Percentiles rank a stretch among this genome's conserved stretches.
Conservation (phyloP, 768 basidiomycete genomes). For the Heimioporus sp. region DNA sequence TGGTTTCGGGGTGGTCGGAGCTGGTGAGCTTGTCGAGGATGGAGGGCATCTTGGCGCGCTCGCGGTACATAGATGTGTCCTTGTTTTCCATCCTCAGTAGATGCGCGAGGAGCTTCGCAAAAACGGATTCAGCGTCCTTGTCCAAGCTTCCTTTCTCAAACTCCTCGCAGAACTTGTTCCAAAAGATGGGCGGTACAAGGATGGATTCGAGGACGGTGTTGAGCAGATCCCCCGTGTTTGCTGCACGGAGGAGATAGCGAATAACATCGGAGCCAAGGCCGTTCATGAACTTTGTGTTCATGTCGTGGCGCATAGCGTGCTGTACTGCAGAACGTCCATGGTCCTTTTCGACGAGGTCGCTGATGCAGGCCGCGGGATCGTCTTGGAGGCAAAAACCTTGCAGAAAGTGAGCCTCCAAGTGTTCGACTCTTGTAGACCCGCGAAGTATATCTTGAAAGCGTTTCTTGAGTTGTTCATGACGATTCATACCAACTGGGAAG, state of each 20-base stretch:
- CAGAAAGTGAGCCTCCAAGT: conserved; percentile 35
- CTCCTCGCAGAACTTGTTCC: conserved; percentile 36
- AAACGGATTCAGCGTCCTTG: conserved; percentile 35
- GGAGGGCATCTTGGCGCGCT: conserved; percentile 32
- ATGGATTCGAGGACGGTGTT: conserved; percentile 42
- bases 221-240: conserved; percentile 32
- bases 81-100: conserved; percentile 42
- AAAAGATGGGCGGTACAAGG: conserved; percentile 52
- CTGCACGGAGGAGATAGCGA: conserved; percentile 38
- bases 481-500: too few species aligned
- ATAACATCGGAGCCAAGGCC: conserved; percentile 36
- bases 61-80: conserved; percentile 35
- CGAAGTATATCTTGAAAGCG: conserved; percentile 31
- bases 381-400: conserved; percentile 44
- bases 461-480: conserved; percentile 24
- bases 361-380: conserved; percentile 37
- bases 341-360: conserved; percentile 34
- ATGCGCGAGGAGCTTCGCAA: conserved; percentile 50
- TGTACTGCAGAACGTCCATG: conserved; percentile 40
- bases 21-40: conserved; percentile 26
- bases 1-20: conserved; percentile 26
- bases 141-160: conserved; percentile 35
- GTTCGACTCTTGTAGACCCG: conserved; percentile 28
- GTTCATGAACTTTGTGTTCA: conserved; percentile 42
- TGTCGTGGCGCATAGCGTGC: conserved; percentile 38